Conservation (phyloP, 352 stramenopile genomes). For the Pilasporangium apinafurcum region DNA sequence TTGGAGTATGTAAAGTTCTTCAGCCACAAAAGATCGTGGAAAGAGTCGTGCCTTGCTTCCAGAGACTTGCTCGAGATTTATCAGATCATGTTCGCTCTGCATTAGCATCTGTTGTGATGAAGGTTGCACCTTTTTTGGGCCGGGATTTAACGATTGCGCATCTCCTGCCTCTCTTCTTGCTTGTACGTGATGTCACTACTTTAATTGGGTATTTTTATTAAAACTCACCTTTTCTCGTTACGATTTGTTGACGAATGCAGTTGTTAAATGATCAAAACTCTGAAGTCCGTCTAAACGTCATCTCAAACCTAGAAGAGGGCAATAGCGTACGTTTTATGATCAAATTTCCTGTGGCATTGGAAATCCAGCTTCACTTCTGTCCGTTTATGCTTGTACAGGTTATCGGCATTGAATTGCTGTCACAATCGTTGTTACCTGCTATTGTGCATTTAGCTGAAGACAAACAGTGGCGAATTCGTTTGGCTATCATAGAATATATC, state of each 20-base stretch:
- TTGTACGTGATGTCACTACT: conserved; percentile 49
- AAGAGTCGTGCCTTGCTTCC: conserved; percentile 79
- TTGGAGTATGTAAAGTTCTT: conserved; percentile 45
- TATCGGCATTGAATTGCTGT: conserved; percentile 96
- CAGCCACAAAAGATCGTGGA: conserved; percentile 64
- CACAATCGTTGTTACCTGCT: conserved; percentile 94
- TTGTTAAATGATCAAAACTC: conserved; percentile 96
- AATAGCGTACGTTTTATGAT: conserved; percentile 70
- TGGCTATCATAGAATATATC: conserved; percentile 98
- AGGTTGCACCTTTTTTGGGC: conserved; percentile 91
- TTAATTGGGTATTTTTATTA: background rate
- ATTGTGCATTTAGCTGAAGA: conserved; percentile 98
- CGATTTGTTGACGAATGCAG: conserved; percentile 14
- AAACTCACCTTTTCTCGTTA: background rate
- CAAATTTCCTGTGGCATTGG: background rate
- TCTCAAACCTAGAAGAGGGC: conserved; percentile 95
- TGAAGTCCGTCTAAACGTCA: conserved; percentile 98
- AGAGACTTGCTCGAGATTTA: conserved; percentile 94
- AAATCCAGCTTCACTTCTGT: background rate
- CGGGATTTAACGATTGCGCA: conserved; percentile 91
- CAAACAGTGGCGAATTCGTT: conserved; percentile 97
- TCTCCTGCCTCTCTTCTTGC: conserved; percentile 93
- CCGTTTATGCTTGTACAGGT: conserved; percentile 44
- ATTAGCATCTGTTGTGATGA: conserved; percentile 93
- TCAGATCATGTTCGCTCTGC: conserved; percentile 96